These are phyloP conservation scores for Aspergillus aculeatus DNA, from an alignment of 2,329 filamentous ascomycete species.

Conservation along the genomic window DNA sequence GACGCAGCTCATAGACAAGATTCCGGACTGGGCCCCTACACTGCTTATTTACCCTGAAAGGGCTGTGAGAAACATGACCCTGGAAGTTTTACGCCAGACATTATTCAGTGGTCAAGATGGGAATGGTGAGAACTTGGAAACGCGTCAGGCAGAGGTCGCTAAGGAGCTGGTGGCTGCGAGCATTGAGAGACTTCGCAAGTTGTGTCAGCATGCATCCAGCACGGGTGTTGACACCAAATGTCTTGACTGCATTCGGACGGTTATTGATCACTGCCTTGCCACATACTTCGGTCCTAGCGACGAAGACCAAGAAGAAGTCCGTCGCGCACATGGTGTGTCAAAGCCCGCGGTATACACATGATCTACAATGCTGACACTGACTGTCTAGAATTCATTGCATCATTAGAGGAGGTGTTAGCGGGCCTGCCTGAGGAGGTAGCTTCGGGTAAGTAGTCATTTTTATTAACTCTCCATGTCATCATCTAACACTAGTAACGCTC, in stretches of 20 bases:
- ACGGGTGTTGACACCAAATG: slow-evolving; percentile 35
- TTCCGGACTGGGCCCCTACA: slow-evolving; percentile 52
- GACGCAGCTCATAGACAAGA: slow-evolving; percentile 38
- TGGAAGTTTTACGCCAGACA: slow-evolving; percentile 43
- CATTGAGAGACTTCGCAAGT: slow-evolving; percentile 33
- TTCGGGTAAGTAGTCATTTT: slow-evolving; percentile 36
- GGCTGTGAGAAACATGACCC: slow-evolving; percentile 46
- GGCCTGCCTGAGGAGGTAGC: slow-evolving; percentile 40
- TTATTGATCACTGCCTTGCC: slow-evolving; percentile 40
- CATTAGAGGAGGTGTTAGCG: slow-evolving; percentile 37
- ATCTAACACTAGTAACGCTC: slow-evolving; percentile 24
- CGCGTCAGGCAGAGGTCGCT: slow-evolving; percentile 30
- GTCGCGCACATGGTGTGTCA: slow-evolving; percentile 36
- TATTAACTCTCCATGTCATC: slow-evolving; percentile 15
- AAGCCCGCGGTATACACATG: background rate
- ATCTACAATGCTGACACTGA: slow-evolving; percentile 13
- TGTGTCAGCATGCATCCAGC: slow-evolving; percentile 28
- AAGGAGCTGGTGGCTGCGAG: slow-evolving; percentile 33
- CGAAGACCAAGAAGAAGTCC: slow-evolving; percentile 35
- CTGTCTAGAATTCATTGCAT: slow-evolving; percentile 29
- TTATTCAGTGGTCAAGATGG: slow-evolving; percentile 43
- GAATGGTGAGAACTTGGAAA: slow-evolving; percentile 25
- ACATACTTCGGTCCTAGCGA: slow-evolving; percentile 39
- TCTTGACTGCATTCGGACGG: slow-evolving; percentile 37
- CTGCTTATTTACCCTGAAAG: slow-evolving; percentile 53